Evolutionary conservation across 1,284 basidiomycete species (phyloP).

Genomic region (Papiliotrema nemorosa): DNA sequence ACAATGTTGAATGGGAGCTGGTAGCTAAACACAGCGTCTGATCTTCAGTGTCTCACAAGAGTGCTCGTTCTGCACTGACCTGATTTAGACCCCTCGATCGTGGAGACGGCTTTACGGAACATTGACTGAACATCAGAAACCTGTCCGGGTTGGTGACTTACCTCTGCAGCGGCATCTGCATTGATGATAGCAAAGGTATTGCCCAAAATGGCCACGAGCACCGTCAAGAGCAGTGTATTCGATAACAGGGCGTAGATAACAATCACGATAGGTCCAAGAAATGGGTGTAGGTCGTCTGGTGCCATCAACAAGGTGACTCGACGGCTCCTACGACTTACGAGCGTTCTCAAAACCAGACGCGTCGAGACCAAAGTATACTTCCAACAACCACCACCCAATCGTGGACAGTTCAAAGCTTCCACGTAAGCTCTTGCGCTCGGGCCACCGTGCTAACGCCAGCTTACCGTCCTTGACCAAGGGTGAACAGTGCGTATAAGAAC

Average conservation of each 20-base stretch:
- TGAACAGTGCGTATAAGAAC: constrained; percentile 87
- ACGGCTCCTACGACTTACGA: constrained; percentile 53
- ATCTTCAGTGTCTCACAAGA: too few relatives aligned
- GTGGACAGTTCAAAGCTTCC: constrained; percentile 32
- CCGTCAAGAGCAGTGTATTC: constrained; percentile 60
- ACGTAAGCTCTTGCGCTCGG: too few relatives aligned
- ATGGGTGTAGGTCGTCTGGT: constrained; percentile 65
- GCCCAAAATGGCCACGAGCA: constrained; percentile 69
- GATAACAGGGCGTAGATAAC: constrained; percentile 75
- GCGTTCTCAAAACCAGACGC: constrained; percentile 75
- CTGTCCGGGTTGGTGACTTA: constrained; percentile 44
- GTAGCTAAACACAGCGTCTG: constrained; percentile 87
- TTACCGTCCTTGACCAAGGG: constrained; percentile 52
- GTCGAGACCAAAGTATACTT: constrained; percentile 73
- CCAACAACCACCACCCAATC: constrained; percentile 51
- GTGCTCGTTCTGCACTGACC: too few relatives aligned
- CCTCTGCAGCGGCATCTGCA: constrained; percentile 86
- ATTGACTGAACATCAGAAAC: constrained; percentile 65
- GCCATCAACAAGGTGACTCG: neutral
- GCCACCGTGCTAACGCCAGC: constrained; percentile 46
- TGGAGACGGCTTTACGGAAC: constrained; percentile 85
- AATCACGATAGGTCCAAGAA: constrained; percentile 84
- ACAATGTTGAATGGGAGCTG: constrained; percentile 84
- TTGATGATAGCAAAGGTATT: constrained; percentile 90
- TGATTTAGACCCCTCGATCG: constrained; percentile 66